Conservation (phyloP, 495 filamentous ascomycete genomes). For the Tuber magnatum region DNA sequence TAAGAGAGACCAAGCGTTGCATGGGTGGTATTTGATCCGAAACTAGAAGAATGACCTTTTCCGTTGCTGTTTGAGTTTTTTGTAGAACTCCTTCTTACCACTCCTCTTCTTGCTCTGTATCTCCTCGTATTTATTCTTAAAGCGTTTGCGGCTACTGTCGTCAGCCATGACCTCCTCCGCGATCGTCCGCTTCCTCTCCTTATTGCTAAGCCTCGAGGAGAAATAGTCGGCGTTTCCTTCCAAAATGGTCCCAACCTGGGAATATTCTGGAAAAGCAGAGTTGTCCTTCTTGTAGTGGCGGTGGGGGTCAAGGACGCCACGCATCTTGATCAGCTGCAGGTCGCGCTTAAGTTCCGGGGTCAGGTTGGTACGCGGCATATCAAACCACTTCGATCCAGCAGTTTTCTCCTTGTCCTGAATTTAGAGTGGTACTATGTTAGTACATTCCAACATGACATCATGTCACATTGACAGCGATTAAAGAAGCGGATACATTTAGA, state of each 20-base stretch:
- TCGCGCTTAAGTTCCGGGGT: slow-evolving; percentile 82
- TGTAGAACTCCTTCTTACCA: slow-evolving; percentile 67
- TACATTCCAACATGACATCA: slow-evolving; percentile 10
- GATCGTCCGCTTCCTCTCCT: slow-evolving; percentile 80
- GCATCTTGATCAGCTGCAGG: slow-evolving; percentile 78
- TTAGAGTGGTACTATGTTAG: slow-evolving; percentile 13
- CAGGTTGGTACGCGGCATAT: slow-evolving; percentile 72
- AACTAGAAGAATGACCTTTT: slow-evolving; percentile 28
- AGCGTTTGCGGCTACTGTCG: slow-evolving; percentile 54
- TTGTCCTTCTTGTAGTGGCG: slow-evolving; percentile 84
- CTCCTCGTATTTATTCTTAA: slow-evolving; percentile 64
- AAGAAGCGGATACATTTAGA: slow-evolving; percentile 28
- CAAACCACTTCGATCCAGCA: slow-evolving; percentile 66
- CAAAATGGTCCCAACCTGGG: slow-evolving; percentile 80
- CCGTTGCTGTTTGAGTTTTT: slow-evolving; percentile 55
- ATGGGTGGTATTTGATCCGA: neutral
- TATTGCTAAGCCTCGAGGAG: slow-evolving; percentile 69
- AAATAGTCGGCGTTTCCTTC: slow-evolving; percentile 85
- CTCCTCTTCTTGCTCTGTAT: slow-evolving; percentile 61
- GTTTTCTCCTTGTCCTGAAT: slow-evolving; percentile 50
- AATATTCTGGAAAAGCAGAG: slow-evolving; percentile 63
- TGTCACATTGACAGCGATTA: slow-evolving; percentile 16
- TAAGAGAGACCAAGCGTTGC: neutral
- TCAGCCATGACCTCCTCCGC: slow-evolving; percentile 75
- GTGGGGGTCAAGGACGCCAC: slow-evolving; percentile 79